Evolutionary conservation across 495 filamentous ascomycete genomes (phyloP), one percentile per base, ranked within the genome.

Genomic region (Penicillium angulare): DNA sequence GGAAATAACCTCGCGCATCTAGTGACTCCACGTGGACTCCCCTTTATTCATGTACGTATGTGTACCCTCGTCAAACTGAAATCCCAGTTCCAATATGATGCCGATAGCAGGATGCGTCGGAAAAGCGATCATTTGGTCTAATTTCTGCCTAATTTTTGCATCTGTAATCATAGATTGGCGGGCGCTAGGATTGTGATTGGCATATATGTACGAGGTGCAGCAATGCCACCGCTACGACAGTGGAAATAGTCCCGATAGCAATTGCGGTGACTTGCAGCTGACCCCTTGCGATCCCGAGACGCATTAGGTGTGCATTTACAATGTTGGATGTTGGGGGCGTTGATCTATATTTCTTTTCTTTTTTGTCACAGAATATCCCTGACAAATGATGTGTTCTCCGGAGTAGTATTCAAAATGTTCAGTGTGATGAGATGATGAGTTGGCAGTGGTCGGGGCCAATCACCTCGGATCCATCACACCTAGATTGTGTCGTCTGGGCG

Each of bases 391-490:
- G n/a, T n/a, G n/a, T n/a, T n/a, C n/a, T n/a, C n/a, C n/a, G n/a
- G n/a, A n/a, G n/a, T n/a, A n/a, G n/a, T n/a, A n/a, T n/a, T 6
- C 9, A 8, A 4, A 23, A 5, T 10, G n/a, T 5, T 13, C 21
- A 20, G 20, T 24, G 8, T 41, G 33, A 13, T 38, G 6, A 7
- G 16, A 33, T 55, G 53, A 59, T 59, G 59, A 55, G 50, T 58
- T 57, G 66, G 66, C 66, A 67, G 59, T 12, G 6, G 29, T 32
- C 16, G 24, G 59, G 47, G 38, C 62, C 62, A 65, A 65, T 65
- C 50, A 62, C 34, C 9, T 27, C 9, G 35, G 17, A 44, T 56
- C 49, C 56, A 24, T 36, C n/a, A n/a, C 24, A 27, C 34, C 48
- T 43, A 44, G 35, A 40, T 22, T 41, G 16, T 47, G 63, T 63